Evolutionary conservation across 2,329 filamentous ascomycete species (phyloP).

Genomic region (Mariannaea elegans): DNA sequence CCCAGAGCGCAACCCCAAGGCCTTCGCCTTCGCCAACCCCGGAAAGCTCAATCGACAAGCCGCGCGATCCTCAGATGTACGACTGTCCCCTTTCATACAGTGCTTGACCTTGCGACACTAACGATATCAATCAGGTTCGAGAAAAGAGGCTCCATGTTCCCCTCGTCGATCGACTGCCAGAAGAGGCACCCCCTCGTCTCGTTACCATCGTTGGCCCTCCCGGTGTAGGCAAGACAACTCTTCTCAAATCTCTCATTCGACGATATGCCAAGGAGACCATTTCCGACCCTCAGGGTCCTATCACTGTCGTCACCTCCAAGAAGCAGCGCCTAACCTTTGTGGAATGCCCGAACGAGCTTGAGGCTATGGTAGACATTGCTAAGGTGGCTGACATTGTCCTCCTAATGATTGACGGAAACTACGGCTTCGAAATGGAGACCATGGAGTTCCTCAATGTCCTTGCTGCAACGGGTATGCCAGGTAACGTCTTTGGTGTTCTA

Average conservation of each 20-base stretch:
- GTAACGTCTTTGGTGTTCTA: slow-evolving; percentile 96
- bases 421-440: slow-evolving; percentile 99
- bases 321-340: slow-evolving; percentile 93
- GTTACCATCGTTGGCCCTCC: slow-evolving; percentile 95
- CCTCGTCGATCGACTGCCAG: slow-evolving; percentile 92
- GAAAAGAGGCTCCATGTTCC: slow-evolving; percentile 97
- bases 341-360: slow-evolving; percentile 96
- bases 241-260: slow-evolving; percentile 92
- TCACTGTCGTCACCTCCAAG: slow-evolving; percentile 97
- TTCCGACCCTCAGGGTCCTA: slow-evolving; percentile 86
- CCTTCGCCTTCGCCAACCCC: slow-evolving; percentile 85
- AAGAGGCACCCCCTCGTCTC: slow-evolving; percentile 92
- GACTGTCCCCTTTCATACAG: slow-evolving; percentile 28
- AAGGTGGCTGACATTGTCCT: slow-evolving; percentile 98
- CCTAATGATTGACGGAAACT: slow-evolving; percentile 98
- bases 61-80: slow-evolving; percentile 75
- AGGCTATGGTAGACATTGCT: slow-evolving; percentile 95
- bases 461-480: slow-evolving; percentile 95
- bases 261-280: slow-evolving; percentile 97
- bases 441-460: slow-evolving; percentile 99
- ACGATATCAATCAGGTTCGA: slow-evolving; percentile 70
- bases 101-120: slow-evolving; percentile 25
- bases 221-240: slow-evolving; percentile 93
- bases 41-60: slow-evolving; percentile 82
- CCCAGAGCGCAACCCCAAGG: slow-evolving; percentile 83